Base-by-base conservation (phyloP, 352 stramenopile species). In the Phytopythium delawarense region DNA sequence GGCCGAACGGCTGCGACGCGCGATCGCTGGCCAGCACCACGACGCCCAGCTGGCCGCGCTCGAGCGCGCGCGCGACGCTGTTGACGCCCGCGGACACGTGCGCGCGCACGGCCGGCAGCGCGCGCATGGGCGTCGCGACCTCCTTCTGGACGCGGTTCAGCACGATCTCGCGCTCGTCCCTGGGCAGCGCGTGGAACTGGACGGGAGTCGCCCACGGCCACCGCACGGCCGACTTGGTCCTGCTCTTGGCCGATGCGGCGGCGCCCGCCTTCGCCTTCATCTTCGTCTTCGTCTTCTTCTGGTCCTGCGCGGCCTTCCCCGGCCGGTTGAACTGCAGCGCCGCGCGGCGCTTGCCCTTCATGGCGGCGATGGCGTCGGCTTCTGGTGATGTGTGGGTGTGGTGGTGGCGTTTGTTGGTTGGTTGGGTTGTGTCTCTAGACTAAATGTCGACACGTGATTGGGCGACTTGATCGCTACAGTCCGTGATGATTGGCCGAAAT, bases 151-250 rank as follows among this genome's bases (percentile, higher is more conserved):
- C 66, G 18, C 81, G 78, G 53, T 86, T 79, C n/a, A 93, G 63
- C 56, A 93, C 81, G 45, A 93, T 93, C 54, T 91, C 84, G 48
- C 81, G 81, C 35, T 89, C 80, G 50, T 93, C 84, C 60, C 88
- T 88, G 8, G 70, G 7, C 18, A 93, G 66, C 62, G 89, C 80
- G 40, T 78, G 64, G 49, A 81, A 88, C 66, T 91, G 84, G n/a
- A n/a, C n/a, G 56, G 75, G 58, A 6, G 66, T 9, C 21, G 67
- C 68, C 75, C 78, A 92, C 15, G 79, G 72, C 1, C 81, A 72
- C 40, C 65, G 61, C 23, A 76, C 65, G 15, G 63, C 59, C 32
- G 39, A 3, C 65, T 53, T 49, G 65, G 68, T 25, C 21, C 32
- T 52, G 32, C 16, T 25, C 44, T 54, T 62, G 45, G 54, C 46